Evolutionary conservation across 352 stramenopile species (phyloP), one percentile per base, ranked within the genome.

Genomic region (Phytophthora syringae): DNA sequence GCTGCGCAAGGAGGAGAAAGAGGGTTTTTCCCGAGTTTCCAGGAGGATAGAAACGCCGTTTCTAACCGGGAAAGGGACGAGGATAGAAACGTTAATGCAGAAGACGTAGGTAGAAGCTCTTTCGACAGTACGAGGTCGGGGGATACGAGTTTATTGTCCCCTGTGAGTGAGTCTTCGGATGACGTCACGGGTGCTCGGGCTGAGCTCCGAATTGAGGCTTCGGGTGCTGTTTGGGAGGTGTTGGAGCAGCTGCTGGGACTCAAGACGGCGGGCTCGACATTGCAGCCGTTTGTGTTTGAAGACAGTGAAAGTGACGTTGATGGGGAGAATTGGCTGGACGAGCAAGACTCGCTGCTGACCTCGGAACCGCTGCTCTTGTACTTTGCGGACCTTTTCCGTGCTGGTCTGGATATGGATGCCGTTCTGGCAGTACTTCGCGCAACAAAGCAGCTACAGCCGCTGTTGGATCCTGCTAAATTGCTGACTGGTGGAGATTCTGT

Each of bases 241-340:
- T 22, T 47, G 40, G 40, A 47, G 15, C 40, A 47, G 18, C 25
- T 47, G 20, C 12, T 47, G 18, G 20, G 40, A 15, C 7, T 27
- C 20, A 25, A 24, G 7, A 5, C 20, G 40, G 40, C n/a, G 7
- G 40, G 40, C 5, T 47, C 40, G 11, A 47, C 40, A 25, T 24
- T 47, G 40, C 18, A 27, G 9, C 40, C 40, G 7, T 47, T 47
- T 47, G 40, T 47, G n/a, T 47, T 43, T 43, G 37, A 43, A 22
- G 36, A 42, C n/a, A n/a, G n/a, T 20, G 36, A 42, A 18, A 20
- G n/a, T 13, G 37, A 43, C 36, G 12, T 16, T 20, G 16, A 21
- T 43, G 16, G 37, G n/a, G 21, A n/a, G 3, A 16, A 21, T 22
- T 43, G 37, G 37, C 5, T 43, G 37, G n/a, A 21, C 21, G 37